Conservation (phyloP, 73 alveolate genomes). For the Uronychia setigera region DNA sequence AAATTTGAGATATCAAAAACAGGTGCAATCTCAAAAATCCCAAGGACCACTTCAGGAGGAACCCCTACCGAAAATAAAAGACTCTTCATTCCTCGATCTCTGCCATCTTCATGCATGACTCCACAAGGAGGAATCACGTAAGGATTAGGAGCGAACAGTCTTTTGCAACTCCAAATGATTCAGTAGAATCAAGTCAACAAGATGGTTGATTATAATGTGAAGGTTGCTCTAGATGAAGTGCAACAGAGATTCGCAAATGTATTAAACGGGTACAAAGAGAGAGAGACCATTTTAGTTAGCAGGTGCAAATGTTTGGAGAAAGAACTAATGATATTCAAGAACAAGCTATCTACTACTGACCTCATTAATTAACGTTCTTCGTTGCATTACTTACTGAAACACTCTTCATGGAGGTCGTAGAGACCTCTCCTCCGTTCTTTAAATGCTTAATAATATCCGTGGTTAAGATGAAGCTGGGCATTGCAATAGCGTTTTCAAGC, state of each 20-base stretch:
- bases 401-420: not conserved
- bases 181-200: not conserved
- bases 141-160: no score
- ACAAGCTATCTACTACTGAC: constrained; percentile 1
- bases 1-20: not conserved
- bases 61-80: not conserved
- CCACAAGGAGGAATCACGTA: not conserved
- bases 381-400: not conserved
- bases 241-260: not conserved
- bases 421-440: not conserved
- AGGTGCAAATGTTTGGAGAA: not conserved
- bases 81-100: not conserved
- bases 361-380: not conserved
- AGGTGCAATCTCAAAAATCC: not conserved
- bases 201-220: not conserved
- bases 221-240: not conserved
- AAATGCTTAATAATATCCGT: not conserved
- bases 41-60: not conserved
- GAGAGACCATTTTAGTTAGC: not conserved
- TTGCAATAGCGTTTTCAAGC: not conserved
- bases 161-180: no score
- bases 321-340: not conserved
- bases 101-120: not conserved
- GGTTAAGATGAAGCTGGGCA: not conserved
- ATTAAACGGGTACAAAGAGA: not conserved